Percentiles rank a stretch among this genome's conserved stretches.
Evolutionary conservation across 352 stramenopile species (phyloP).

Genomic region (Phytophthora ramorum): DNA sequence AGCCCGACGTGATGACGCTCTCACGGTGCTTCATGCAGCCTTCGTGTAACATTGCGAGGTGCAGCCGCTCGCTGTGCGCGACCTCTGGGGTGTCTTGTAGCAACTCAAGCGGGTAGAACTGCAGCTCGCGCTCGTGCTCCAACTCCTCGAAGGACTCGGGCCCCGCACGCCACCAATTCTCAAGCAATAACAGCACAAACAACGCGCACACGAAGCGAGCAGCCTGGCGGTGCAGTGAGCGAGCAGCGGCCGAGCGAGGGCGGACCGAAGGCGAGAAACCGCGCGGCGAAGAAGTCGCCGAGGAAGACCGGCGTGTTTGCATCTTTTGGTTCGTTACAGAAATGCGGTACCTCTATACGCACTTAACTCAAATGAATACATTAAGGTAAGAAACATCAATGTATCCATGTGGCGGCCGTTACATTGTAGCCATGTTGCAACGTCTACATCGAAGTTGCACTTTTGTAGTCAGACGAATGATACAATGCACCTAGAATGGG

Average conservation of each 20-base stretch:
- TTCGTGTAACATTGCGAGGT: slow-evolving; percentile 59
- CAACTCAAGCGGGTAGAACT: slow-evolving; percentile 33
- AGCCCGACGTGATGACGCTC: slow-evolving; percentile 51
- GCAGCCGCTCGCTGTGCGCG: slow-evolving; percentile 40
- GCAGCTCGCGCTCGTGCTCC: slow-evolving; percentile 32
- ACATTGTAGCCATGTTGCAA: not conserved
- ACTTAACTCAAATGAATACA: not conserved
- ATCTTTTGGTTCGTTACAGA: slow-evolving; percentile 2
- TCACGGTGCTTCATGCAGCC: slow-evolving; percentile 48
- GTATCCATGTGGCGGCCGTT: not conserved
- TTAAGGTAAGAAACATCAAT: not conserved
- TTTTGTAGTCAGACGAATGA: slow-evolving; percentile 2
- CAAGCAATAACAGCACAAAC: slow-evolving; percentile 16
- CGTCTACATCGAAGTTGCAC: not conserved
- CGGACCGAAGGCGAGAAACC: slow-evolving; percentile 2
- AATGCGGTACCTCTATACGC: not conserved
- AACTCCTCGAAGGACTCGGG: slow-evolving; percentile 26
- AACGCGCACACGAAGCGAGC: slow-evolving; percentile 2
- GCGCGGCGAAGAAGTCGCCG: not conserved
- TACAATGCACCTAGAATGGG: slow-evolving; percentile 1
- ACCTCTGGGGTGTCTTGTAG: slow-evolving; percentile 31
- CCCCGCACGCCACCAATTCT: slow-evolving; percentile 30
- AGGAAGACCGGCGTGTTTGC: slow-evolving; percentile 8
- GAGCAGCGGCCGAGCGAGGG: slow-evolving; percentile 1
- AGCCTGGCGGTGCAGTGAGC: slow-evolving; percentile 6